Conservation (phyloP, 2,329 filamentous ascomycete genomes). For the Gremmenia infestans region DNA sequence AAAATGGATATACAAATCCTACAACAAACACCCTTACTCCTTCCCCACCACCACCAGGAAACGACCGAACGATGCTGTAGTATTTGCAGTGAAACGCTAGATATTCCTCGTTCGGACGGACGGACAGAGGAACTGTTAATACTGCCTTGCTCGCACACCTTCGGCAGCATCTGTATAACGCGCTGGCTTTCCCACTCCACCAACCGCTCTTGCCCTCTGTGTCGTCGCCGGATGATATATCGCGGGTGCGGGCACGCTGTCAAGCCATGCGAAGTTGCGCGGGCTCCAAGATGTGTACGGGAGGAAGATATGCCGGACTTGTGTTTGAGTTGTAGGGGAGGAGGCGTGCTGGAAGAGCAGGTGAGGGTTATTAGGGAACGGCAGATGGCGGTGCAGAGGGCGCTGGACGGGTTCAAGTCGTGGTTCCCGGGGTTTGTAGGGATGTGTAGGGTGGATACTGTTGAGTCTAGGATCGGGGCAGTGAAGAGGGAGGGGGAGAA, state of each 20-base stretch:
- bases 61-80: constrained; percentile 13
- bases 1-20: neutral
- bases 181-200: constrained; percentile 24
- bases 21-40: neutral
- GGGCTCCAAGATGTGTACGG: constrained; percentile 7
- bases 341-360: constrained; percentile 8
- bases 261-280: constrained; percentile 6
- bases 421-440: constrained; percentile 18
- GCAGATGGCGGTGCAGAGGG: constrained; percentile 13
- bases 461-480: constrained; percentile 16
- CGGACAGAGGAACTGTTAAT: constrained; percentile 14
- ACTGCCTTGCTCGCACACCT: constrained; percentile 26
- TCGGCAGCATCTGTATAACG: constrained; percentile 23
- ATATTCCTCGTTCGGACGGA: constrained; percentile 7
- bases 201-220: constrained; percentile 24
- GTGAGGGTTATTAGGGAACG: constrained; percentile 11
- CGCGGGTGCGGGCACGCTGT: constrained; percentile 22
- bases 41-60: neutral
- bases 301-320: constrained; percentile 20
- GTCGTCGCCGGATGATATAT: constrained; percentile 25
- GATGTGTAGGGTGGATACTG: constrained; percentile 7
- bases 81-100: constrained; percentile 20
- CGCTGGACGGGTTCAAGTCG: constrained; percentile 12
- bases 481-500: constrained; percentile 16
- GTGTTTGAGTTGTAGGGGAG: constrained; percentile 21